Evolutionary conservation across 164 flowering plant genomes (phyloP).

Genomic region (Vitis rotundifolia): DNA sequence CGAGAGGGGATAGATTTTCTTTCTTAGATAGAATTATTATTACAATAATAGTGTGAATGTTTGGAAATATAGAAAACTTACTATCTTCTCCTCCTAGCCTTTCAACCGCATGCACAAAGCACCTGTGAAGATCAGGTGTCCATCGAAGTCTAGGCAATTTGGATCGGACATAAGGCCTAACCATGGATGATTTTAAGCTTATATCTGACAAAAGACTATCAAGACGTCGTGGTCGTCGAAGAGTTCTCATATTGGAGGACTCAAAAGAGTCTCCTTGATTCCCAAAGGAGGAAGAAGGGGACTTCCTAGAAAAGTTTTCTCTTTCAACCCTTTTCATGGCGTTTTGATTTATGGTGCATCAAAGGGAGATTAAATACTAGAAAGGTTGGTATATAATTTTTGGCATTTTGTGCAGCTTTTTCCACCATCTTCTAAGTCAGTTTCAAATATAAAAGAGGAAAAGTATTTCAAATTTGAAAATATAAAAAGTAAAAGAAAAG

Average conservation of each 20-base stretch:
- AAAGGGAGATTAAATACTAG: slow-evolving; percentile 32
- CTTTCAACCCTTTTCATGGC: slow-evolving; percentile 6
- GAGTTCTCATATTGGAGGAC: neutral
- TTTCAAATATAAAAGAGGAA: slow-evolving; percentile 27
- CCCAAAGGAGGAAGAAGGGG: neutral
- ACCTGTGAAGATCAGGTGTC: slow-evolving; percentile 47
- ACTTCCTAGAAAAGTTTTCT: slow-evolving; percentile 7
- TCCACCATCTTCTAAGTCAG: slow-evolving; percentile 5
- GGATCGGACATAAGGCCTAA: slow-evolving; percentile 44
- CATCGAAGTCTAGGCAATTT: slow-evolving; percentile 46
- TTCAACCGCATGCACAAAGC: slow-evolving; percentile 48
- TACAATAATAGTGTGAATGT: neutral
- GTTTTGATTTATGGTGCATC: neutral
- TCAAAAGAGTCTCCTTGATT: too few species aligned
- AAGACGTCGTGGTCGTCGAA: neutral
- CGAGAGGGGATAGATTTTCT: neutral
- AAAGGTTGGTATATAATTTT: slow-evolving; percentile 20
- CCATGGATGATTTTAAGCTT: slow-evolving; percentile 12
- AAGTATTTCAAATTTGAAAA: slow-evolving; percentile 1
- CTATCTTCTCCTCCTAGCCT: slow-evolving; percentile 48
- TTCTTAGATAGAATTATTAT: too few species aligned
- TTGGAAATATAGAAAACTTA: slow-evolving; percentile 10
- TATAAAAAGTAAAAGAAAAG: neutral
- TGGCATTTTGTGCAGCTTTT: slow-evolving; percentile 35
- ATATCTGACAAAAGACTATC: neutral